Evolutionary conservation across 805 yeast species (phyloP).

Genomic region (Candida ponderosae): DNA sequence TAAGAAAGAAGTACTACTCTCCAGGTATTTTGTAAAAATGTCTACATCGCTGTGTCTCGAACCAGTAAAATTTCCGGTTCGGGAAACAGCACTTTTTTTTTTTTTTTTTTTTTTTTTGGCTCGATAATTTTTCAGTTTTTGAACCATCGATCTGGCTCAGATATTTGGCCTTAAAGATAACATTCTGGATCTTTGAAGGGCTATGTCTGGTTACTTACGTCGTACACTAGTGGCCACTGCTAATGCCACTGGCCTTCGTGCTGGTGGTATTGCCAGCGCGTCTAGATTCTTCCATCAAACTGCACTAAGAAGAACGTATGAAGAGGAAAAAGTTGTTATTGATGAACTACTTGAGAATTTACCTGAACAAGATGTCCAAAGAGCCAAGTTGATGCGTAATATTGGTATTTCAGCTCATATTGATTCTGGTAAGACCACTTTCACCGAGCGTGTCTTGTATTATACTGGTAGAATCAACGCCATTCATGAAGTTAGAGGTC

Average conservation of each 20-base stretch:
- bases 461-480: slow-evolving; percentile 97
- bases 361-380: slow-evolving; percentile 41
- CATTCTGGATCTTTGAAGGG: too few species aligned
- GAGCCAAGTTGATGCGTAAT: slow-evolving; percentile 66
- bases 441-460: slow-evolving; percentile 92
- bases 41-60: too few species aligned
- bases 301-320: slow-evolving; percentile 36
- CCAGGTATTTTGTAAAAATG: too few species aligned
- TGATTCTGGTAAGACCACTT: slow-evolving; percentile 96
- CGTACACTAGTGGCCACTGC: background rate
- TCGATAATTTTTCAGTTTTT: too few species aligned
- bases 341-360: slow-evolving; percentile 47
- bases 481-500: slow-evolving; percentile 93
- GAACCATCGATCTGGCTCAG: too few species aligned
- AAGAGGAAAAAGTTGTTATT: slow-evolving; percentile 64
- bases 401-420: slow-evolving; percentile 98
- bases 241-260: too few species aligned
- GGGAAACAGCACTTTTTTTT: too few species aligned
- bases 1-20: too few species aligned
- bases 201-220: background rate
- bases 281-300: slow-evolving; percentile 28
- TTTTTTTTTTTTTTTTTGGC: too few species aligned
- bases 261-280: too few species aligned
- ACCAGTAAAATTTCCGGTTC: too few species aligned
- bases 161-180: too few species aligned